These are phyloP conservation scores for Acanthamoeba lenticulata DNA, from an alignment of 208 protist genomes.

Conservation along the genomic window DNA sequence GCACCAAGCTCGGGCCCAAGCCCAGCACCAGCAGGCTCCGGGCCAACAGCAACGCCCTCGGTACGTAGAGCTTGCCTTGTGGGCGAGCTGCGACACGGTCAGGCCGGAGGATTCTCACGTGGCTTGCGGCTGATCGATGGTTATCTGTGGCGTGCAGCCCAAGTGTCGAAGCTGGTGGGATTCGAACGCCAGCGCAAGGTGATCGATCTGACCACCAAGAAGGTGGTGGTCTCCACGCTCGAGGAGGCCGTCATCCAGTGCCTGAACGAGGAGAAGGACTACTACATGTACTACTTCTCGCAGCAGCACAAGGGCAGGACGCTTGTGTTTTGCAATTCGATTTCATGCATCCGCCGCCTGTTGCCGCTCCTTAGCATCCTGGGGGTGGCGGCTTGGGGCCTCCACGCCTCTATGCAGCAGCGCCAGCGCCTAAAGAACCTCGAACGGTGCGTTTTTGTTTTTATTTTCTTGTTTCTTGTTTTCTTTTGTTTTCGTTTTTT, in stretches of 20 bases:
- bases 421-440: conserved; percentile 97
- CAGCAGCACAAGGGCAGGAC: conserved; percentile 90
- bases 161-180: conserved; percentile 62
- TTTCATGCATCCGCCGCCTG: conserved; percentile 94
- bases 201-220: conserved; percentile 88
- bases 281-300: conserved; percentile 96
- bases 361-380: conserved; percentile 92
- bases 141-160: neutral
- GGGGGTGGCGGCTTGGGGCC: conserved; percentile 65
- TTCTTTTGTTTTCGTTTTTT: neutral
- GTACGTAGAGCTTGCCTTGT: neutral
- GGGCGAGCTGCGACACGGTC: neutral
- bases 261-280: conserved; percentile 91
- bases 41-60: neutral
- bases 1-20: conserved; percentile 38
- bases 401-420: conserved; percentile 98
- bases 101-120: neutral
- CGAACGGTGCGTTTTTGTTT: conserved; percentile 89
- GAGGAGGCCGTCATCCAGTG: conserved; percentile 93
- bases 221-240: conserved; percentile 89
- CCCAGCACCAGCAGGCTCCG: conserved; percentile 13
- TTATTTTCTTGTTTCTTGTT: neutral
- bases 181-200: conserved; percentile 85
- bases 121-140: neutral
- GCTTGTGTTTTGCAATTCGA: conserved; percentile 93